These are phyloP conservation scores for Aphanomyces astaci DNA, from an alignment of 352 stramenopile species.

Conservation along the genomic window DNA sequence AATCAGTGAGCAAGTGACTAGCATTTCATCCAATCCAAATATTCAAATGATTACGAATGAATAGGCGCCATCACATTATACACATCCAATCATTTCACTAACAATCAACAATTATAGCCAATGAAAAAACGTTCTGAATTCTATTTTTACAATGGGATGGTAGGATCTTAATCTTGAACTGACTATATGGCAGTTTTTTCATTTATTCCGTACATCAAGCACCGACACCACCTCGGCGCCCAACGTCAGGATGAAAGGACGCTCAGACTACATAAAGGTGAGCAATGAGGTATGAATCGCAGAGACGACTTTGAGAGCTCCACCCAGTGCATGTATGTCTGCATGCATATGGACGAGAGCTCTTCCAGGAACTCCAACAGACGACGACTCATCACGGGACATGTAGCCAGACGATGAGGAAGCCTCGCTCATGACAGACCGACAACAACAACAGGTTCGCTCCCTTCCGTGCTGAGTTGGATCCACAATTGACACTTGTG, in stretches of 20 bases:
- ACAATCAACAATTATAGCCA: background rate
- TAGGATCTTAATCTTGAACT: background rate
- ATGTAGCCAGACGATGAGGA: conserved; percentile 22
- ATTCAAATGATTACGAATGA: background rate
- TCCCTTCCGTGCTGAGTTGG: background rate
- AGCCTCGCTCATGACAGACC: conserved; percentile 20
- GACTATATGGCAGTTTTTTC: background rate
- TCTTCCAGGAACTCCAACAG: background rate
- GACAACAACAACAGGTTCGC: conserved; percentile 16
- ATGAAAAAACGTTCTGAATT: conserved; percentile 1
- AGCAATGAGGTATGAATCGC: conserved; percentile 22
- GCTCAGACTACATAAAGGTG: conserved; percentile 22
- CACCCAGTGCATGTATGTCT: background rate
- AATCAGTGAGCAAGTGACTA: background rate
- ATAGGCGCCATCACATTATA: background rate
- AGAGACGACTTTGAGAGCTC: background rate
- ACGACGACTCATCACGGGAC: background rate
- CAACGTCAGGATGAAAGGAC: background rate
- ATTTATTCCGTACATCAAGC: background rate
- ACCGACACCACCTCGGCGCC: background rate
- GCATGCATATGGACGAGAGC: background rate
- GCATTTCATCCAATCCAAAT: background rate
- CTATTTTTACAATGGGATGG: background rate
- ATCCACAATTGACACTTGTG: too few relatives aligned
- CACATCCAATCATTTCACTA: background rate